Percentiles rank a stretch among this genome's conserved stretches.
Evolutionary conservation across 345 rosid species (phyloP).

Genomic region (Corymbia maculata): DNA sequence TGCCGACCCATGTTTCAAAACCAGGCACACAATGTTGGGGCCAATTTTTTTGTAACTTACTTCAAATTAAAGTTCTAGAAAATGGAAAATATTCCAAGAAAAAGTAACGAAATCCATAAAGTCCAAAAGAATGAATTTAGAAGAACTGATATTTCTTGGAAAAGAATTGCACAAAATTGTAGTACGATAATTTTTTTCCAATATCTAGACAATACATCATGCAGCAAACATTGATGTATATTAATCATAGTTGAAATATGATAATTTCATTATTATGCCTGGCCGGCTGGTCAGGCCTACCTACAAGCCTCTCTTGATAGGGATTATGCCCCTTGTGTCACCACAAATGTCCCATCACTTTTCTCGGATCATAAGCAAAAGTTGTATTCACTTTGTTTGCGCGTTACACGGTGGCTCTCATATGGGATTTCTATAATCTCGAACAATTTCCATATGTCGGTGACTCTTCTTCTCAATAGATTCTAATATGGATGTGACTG

Average conservation of each 20-base stretch:
- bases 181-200: background rate
- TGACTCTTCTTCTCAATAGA: background rate
- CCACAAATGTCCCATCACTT: background rate
- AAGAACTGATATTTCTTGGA: background rate
- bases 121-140: background rate
- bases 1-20: background rate
- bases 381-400: background rate
- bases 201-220: too few relatives aligned
- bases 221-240: background rate
- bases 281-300: background rate
- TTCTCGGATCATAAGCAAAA: background rate
- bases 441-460: background rate
- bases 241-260: background rate
- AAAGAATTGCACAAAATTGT: background rate
- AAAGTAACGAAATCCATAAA: background rate
- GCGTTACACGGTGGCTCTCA: background rate
- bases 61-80: background rate
- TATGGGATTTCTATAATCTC: background rate
- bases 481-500: background rate
- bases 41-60: background rate
- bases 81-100: background rate
- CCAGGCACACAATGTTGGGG: accelerated
- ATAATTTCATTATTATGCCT: background rate
- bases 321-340: background rate
- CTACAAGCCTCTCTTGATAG: background rate